phyloP scores from a whole-genome alignment of 148 eudicot genomes.

The Vaccinium myrtillus region DNA sequence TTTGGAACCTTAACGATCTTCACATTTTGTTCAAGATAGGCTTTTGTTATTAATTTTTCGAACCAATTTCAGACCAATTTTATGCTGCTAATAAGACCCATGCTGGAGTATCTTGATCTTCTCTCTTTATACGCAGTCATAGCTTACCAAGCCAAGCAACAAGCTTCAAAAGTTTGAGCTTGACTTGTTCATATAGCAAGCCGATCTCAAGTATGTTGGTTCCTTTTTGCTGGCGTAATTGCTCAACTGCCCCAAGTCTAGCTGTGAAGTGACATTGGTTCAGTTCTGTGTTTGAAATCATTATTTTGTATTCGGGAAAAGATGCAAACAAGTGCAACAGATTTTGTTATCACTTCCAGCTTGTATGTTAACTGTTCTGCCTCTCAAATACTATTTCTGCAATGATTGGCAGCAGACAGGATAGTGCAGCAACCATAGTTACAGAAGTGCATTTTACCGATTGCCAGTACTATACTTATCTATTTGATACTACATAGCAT shows the following conservation, averaged over 20 bases:
- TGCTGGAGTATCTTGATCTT: neutral
- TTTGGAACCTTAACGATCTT: neutral
- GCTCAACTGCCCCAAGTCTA: neutral
- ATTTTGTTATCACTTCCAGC: neutral
- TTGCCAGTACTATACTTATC: neutral
- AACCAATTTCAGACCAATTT: neutral
- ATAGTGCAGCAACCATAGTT: neutral
- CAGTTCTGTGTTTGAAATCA: neutral
- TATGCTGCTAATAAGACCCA: neutral
- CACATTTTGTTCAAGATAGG: neutral
- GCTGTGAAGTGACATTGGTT: neutral
- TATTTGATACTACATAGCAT: neutral
- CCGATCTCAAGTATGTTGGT: neutral
- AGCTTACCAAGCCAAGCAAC: neutral
- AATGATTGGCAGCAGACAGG: neutral
- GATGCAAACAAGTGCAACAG: neutral
- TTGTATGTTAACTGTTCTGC: neutral
- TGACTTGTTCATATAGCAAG: neutral
- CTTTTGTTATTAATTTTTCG: neutral
- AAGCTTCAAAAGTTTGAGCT: neutral
- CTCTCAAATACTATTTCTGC: neutral
- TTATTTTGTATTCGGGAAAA: neutral
- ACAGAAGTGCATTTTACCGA: neutral
- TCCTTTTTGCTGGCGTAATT: neutral
- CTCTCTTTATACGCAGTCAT: neutral